Base-by-base conservation (phyloP, 768 basidiomycete genomes). In the Erythrobasidium yunnanense region DNA sequence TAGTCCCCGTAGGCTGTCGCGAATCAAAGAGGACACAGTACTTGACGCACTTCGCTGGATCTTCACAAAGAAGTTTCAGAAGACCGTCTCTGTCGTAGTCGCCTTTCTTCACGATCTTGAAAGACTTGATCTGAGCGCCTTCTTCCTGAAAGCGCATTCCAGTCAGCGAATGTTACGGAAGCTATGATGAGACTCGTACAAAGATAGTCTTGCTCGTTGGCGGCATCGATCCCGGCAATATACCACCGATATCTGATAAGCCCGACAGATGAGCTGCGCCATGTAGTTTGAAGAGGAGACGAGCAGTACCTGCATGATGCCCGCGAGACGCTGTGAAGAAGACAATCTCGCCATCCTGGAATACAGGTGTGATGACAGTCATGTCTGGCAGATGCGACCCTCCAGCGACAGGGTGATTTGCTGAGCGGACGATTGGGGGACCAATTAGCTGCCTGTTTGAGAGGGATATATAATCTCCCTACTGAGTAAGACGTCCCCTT, bases 311-410 rank as follows among this genome's bases (percentile, higher is more conserved):
- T 4, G 63, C 67, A 52, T 68, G 67, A 60, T 68, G 67, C 17
- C 67, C 67, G 34, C 67, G 50, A n/a, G 90, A 90, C 17, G 92
- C 92, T 2, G 65, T 71, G 51, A 71, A 73, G 70, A 73, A 73
- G 56, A 74, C 56, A 25, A 74, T 65, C 23, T 81, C 77, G 17
- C 80, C 72, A 65, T 84, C 38, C 20, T 66, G 71, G 77, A 96
- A 95, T 25, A 93, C 91, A 18, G 92, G 92, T 0, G 87, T 90
- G 75, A 95, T 92, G 23, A 93, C 81, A 5, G 92, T 96, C 63
- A 93, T 89, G 76, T 95, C 92, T 0, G 87, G 87, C 34, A 88
- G 78, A 71, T 88, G 87, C n/a, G 35, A 42, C 30, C 60, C 67
- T 42, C 58, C 66, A 38, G 62, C 68, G n/a, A 63, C 46, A 32